phyloP scores from a whole-genome alignment of 768 basidiomycete genomes.

The Melanogaster broomeanus region DNA sequence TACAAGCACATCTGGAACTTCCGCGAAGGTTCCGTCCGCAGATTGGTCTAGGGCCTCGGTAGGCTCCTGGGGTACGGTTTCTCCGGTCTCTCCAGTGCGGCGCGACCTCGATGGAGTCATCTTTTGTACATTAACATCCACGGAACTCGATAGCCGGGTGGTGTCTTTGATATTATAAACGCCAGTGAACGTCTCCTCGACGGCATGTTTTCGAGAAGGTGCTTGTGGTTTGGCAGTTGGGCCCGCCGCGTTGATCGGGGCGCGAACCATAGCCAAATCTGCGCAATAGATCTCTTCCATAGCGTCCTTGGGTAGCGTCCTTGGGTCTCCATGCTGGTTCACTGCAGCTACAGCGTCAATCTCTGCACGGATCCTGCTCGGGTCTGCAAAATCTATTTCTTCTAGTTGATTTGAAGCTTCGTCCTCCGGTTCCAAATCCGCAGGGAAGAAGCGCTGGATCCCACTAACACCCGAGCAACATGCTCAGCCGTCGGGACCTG shows the following conservation, averaged over 20 bases:
- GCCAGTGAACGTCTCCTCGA: slow-evolving; percentile 40
- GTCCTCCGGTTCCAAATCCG: slow-evolving; percentile 32
- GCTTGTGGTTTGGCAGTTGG: slow-evolving; percentile 1
- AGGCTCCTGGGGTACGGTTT: slow-evolving; percentile 2
- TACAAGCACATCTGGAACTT: neutral
- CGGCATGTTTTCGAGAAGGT: slow-evolving; percentile 13
- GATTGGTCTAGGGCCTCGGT: slow-evolving; percentile 10
- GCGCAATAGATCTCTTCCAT: slow-evolving; percentile 64
- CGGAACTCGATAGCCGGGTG: neutral
- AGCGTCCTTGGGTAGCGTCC: too few species aligned
- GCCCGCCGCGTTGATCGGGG: slow-evolving; percentile 35
- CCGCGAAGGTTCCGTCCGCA: neutral
- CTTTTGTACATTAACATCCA: neutral
- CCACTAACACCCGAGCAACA: slow-evolving; percentile 64
- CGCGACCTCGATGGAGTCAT: neutral
- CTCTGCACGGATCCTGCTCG: slow-evolving; percentile 46
- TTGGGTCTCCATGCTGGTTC: too few species aligned
- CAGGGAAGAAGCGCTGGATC: slow-evolving; percentile 16
- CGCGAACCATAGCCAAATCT: slow-evolving; percentile 49
- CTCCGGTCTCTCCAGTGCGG: slow-evolving; percentile 2
- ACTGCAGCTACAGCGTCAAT: slow-evolving; percentile 33
- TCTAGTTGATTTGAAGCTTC: slow-evolving; percentile 48
- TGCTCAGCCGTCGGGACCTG: slow-evolving; percentile 73
- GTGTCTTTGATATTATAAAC: slow-evolving; percentile 29
- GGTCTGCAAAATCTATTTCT: slow-evolving; percentile 68